phyloP scores from a whole-genome alignment of 148 eudicot species.

The Amaranthus cruentus region DNA sequence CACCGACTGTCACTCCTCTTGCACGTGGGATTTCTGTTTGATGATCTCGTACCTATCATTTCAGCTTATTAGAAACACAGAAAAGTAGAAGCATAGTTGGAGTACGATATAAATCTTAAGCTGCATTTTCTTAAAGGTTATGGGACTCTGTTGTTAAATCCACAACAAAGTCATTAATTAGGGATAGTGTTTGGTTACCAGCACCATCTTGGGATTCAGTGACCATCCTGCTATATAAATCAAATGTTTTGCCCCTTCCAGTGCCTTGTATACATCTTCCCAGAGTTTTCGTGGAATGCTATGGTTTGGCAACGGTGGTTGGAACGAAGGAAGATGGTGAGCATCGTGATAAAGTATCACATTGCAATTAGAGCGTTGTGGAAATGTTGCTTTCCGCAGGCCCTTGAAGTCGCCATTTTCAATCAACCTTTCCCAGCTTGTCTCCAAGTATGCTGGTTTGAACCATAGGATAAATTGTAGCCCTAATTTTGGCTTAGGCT shows the following conservation, averaged over 20 bases:
- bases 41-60: slow-evolving; percentile 55
- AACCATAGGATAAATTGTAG: slow-evolving; percentile 80
- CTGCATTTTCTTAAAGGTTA: background rate
- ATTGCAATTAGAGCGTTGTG: slow-evolving; percentile 60
- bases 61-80: slow-evolving; percentile 5
- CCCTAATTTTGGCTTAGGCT: slow-evolving; percentile 37
- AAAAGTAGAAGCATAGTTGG: background rate
- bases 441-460: slow-evolving; percentile 70
- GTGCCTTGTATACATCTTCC: slow-evolving; percentile 85
- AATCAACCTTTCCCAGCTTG: slow-evolving; percentile 53
- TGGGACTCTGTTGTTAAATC: background rate
- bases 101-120: background rate
- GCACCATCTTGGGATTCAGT: slow-evolving; percentile 67
- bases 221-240: slow-evolving; percentile 97
- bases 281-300: slow-evolving; percentile 59
- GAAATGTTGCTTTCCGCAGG: slow-evolving; percentile 60
- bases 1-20: slow-evolving; percentile 61
- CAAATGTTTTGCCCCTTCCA: slow-evolving; percentile 82
- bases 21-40: slow-evolving; percentile 62
- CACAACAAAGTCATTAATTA: background rate
- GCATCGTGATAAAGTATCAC: slow-evolving; percentile 80
- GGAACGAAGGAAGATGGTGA: slow-evolving; percentile 59
- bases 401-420: slow-evolving; percentile 50
- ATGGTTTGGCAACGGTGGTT: slow-evolving; percentile 40
- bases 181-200: slow-evolving; percentile 38